Percentiles rank a stretch among this genome's conserved stretches.
These are phyloP conservation scores for Hypsizygus marmoreus DNA, from an alignment of 768 basidiomycete genomes.

Conservation along the genomic window DNA sequence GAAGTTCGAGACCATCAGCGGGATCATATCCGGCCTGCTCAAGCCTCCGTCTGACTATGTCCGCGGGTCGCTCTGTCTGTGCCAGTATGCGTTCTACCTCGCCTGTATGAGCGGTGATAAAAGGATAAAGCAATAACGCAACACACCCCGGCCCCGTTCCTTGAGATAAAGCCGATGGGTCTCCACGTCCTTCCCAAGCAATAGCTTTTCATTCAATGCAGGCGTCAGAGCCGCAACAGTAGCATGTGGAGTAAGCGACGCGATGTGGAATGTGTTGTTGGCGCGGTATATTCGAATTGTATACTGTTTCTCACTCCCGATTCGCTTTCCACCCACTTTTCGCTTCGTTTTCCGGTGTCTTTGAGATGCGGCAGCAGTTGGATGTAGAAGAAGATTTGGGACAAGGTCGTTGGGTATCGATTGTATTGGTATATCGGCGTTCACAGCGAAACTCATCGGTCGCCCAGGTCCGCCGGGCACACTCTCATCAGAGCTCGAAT, in stretches of 20 bases:
- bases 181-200: constrained; percentile 51
- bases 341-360: constrained; percentile 1
- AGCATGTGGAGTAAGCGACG: constrained; percentile 59
- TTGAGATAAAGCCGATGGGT: constrained; percentile 72
- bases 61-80: constrained; percentile 79
- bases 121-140: background rate
- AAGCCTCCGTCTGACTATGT: constrained; percentile 79
- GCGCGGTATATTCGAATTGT: constrained; percentile 78
- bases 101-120: background rate
- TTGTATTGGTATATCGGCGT: constrained; percentile 3
- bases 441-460: constrained; percentile 11
- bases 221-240: constrained; percentile 71
- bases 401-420: constrained; percentile 6
- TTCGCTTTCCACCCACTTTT: constrained; percentile 4
- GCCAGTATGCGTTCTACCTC: constrained; percentile 78
- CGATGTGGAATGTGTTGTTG: constrained; percentile 71
- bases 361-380: background rate
- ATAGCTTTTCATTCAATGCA: constrained; percentile 59
- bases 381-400: constrained; percentile 3
- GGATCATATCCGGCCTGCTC: constrained; percentile 89
- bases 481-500: constrained; percentile 33
- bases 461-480: constrained; percentile 9
- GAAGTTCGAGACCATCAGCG: constrained; percentile 74
- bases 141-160: constrained; percentile 74
- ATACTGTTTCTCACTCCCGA: constrained; percentile 34